Percentiles rank a stretch among this genome's conserved stretches.
phyloP scores from a whole-genome alignment of 2,329 filamentous ascomycete species.

The Lachnellula cervina region DNA sequence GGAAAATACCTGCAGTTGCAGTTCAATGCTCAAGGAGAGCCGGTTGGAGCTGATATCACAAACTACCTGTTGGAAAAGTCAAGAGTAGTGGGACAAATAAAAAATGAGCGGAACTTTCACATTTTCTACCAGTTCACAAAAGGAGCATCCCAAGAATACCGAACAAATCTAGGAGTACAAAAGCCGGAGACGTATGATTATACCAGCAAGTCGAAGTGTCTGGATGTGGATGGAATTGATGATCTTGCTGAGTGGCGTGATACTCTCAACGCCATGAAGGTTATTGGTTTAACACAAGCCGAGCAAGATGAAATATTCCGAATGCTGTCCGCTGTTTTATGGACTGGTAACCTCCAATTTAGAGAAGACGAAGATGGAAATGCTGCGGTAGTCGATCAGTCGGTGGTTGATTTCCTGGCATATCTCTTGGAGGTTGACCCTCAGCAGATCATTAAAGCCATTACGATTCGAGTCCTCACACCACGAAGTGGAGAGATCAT shows the following conservation, averaged over 20 bases:
- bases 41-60: slow-evolving; percentile 93
- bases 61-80: slow-evolving; percentile 97
- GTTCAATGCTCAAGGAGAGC: slow-evolving; percentile 88
- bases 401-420: slow-evolving; percentile 88
- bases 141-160: slow-evolving; percentile 80
- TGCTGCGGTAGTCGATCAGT: slow-evolving; percentile 79
- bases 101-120: slow-evolving; percentile 95
- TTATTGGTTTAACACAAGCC: slow-evolving; percentile 80
- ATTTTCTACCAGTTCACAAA: slow-evolving; percentile 99
- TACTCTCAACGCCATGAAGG: slow-evolving; percentile 87
- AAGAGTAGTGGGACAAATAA: slow-evolving; percentile 90
- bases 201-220: slow-evolving; percentile 89
- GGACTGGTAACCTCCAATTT: slow-evolving; percentile 93
- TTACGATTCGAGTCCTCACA: slow-evolving; percentile 82
- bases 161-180: slow-evolving; percentile 85
- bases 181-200: slow-evolving; percentile 90
- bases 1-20: slow-evolving; percentile 98
- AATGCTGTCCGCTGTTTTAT: slow-evolving; percentile 85
- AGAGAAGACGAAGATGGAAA: slow-evolving; percentile 85
- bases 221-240: slow-evolving; percentile 90
- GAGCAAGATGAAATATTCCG: slow-evolving; percentile 97
- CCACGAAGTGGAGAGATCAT: slow-evolving; percentile 62
- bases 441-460: slow-evolving; percentile 73
- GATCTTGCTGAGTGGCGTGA: slow-evolving; percentile 85
- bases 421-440: slow-evolving; percentile 88